Conservation (phyloP, 2,329 filamentous ascomycete genomes). For the Calonectria pteridis region DNA sequence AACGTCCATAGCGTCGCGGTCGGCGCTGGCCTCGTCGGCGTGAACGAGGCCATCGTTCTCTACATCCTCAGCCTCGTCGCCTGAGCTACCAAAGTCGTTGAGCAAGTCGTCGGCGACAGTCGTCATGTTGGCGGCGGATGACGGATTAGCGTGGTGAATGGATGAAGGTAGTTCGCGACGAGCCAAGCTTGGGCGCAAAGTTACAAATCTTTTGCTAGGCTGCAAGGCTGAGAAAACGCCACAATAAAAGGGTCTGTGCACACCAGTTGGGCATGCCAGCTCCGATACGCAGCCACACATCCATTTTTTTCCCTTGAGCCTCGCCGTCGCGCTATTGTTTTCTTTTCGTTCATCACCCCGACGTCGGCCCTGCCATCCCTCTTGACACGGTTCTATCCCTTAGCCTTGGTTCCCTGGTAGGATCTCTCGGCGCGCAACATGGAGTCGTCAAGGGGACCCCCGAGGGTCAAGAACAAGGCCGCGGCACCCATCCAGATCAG, state of each 20-base stretch:
- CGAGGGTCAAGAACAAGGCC: constrained; percentile 98
- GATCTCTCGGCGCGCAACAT: constrained; percentile 63
- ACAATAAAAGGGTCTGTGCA: constrained; percentile 33
- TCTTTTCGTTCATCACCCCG: constrained; percentile 28
- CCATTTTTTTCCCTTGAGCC: constrained; percentile 42
- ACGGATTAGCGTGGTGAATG: constrained; percentile 12
- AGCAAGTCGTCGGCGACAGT: constrained; percentile 93
- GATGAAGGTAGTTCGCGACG: constrained; percentile 29
- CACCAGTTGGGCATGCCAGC: constrained; percentile 16
- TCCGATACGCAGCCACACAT: constrained; percentile 29
- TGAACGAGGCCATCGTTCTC: constrained; percentile 63
- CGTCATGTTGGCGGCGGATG: constrained; percentile 71
- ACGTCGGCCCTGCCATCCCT: constrained; percentile 10
- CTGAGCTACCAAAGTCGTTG: constrained; percentile 76
- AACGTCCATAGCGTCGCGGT: constrained; percentile 66
- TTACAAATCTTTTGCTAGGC: constrained; percentile 41
- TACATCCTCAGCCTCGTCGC: constrained; percentile 78
- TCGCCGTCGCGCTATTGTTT: constrained; percentile 36
- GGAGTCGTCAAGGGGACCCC: constrained; percentile 92
- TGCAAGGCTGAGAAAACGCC: constrained; percentile 45
- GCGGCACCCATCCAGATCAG: constrained; percentile 92
- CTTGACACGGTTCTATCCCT: neutral
- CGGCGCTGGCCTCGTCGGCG: constrained; percentile 56
- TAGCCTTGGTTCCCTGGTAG: neutral
- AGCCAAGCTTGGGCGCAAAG: constrained; percentile 20